A percentile compares a stretch with the other conserved stretches of the same genome.
These are phyloP conservation scores for Arabis hirsuta DNA, from an alignment of 345 rosid genomes.

Conservation along the genomic window DNA sequence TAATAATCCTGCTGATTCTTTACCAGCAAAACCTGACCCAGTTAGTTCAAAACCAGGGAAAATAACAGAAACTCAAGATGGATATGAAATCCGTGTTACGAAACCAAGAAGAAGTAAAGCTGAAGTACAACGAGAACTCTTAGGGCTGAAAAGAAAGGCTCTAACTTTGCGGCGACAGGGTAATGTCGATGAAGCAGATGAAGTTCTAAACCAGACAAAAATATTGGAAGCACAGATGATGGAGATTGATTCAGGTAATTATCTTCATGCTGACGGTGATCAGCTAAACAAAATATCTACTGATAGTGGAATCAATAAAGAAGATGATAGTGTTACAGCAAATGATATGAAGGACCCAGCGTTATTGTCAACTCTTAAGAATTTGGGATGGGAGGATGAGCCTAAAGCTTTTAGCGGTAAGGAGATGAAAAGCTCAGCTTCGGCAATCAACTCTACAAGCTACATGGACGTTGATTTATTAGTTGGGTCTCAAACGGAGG, in stretches of 20 bases:
- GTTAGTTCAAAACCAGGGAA: conserved; percentile 39
- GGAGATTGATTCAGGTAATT: conserved; percentile 62
- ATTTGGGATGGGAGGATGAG: conserved; percentile 62
- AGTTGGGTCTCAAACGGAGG: conserved; percentile 30
- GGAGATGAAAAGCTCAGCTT: conserved; percentile 25
- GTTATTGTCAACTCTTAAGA: conserved; percentile 53
- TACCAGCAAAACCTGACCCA: conserved; percentile 35
- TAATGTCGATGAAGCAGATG: conserved; percentile 76
- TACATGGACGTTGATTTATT: conserved; percentile 43
- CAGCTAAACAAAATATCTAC: conserved; percentile 31
- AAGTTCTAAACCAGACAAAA: conserved; percentile 61
- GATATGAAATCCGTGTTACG: conserved; percentile 32
- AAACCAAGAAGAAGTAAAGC: conserved; percentile 62
- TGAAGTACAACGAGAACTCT: conserved; percentile 84
- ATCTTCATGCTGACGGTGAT: conserved; percentile 37
- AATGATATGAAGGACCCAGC: conserved; percentile 66
- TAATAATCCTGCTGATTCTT: conserved; percentile 33
- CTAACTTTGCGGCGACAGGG: conserved; percentile 78
- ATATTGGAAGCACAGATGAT: conserved; percentile 62
- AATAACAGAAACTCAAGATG: conserved; percentile 29
- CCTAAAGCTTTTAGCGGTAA: conserved; percentile 30
- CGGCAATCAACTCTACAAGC: conserved; percentile 22
- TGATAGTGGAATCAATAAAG: conserved; percentile 43
- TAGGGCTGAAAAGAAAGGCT: conserved; percentile 84
- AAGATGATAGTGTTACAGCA: conserved; percentile 54